phyloP scores from a whole-genome alignment of 306 rosid genomes.

The Sindora glabra region DNA sequence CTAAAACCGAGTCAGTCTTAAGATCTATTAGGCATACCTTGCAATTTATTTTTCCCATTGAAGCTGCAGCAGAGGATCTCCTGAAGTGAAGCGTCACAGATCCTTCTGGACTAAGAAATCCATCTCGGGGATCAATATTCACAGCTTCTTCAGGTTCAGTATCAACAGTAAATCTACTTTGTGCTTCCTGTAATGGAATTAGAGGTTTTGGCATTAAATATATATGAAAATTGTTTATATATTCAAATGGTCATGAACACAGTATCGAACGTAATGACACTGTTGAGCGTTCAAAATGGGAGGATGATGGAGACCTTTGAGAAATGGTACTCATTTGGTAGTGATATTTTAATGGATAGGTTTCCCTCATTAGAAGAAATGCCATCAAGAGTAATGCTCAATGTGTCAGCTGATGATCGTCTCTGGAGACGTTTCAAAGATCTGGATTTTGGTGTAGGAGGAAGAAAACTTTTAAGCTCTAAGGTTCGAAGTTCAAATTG shows the following conservation, averaged over 20 bases:
- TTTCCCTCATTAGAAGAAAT: conserved; percentile 71
- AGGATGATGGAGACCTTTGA: conserved; percentile 56
- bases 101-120: too few relatives aligned
- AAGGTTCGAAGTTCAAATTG: conserved; percentile 53
- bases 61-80: too few relatives aligned
- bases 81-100: too few relatives aligned
- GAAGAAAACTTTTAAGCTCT: conserved; percentile 82
- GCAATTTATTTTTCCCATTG: too few relatives aligned
- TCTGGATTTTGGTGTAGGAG: conserved; percentile 55
- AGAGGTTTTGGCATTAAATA: too few relatives aligned
- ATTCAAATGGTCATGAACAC: not conserved
- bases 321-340: conserved; percentile 81
- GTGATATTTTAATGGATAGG: conserved; percentile 50
- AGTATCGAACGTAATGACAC: not conserved
- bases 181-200: too few relatives aligned
- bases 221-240: too few relatives aligned
- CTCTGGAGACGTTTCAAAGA: conserved; percentile 65
- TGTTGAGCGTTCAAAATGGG: conserved; percentile 1
- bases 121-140: too few relatives aligned
- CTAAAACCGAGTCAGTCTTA: too few relatives aligned
- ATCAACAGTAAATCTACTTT: too few relatives aligned
- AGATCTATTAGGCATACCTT: too few relatives aligned
- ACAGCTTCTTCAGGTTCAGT: too few relatives aligned
- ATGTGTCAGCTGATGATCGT: conserved; percentile 67
- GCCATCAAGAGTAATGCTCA: conserved; percentile 46